A percentile compares a stretch with the other conserved stretches of the same genome.
phyloP scores from a whole-genome alignment of 2,329 filamentous ascomycete species.

The Claviceps capensis region DNA sequence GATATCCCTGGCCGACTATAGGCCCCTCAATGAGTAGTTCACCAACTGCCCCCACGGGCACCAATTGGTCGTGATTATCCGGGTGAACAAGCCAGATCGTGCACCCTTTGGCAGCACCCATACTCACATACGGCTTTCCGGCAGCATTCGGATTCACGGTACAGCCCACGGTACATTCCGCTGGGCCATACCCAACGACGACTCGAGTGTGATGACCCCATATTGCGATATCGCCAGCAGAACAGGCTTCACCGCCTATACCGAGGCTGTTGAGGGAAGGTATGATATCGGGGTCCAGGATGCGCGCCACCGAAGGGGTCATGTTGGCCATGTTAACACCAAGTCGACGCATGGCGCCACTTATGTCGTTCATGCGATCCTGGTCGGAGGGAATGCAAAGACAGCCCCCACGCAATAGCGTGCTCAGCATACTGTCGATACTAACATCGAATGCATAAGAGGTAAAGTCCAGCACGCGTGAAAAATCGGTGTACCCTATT shows the following conservation, averaged over 20 bases:
- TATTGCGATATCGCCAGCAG: constrained; percentile 1
- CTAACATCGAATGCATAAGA: constrained; percentile 7
- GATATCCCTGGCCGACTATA: constrained; percentile 33
- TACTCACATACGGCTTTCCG: constrained; percentile 1
- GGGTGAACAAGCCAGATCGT: constrained; percentile 3
- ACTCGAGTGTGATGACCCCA: constrained; percentile 1
- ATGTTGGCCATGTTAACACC: constrained; percentile 29
- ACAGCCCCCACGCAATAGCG: constrained; percentile 4
- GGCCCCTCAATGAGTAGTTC: constrained; percentile 28
- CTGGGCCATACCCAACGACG: constrained; percentile 1
- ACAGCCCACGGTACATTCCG: not conserved
- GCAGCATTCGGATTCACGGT: not conserved
- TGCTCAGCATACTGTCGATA: constrained; percentile 3
- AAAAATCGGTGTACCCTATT: not conserved
- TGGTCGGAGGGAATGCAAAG: constrained; percentile 13
- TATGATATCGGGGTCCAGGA: not conserved
- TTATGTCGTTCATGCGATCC: constrained; percentile 33
- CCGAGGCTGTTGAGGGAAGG: not conserved
- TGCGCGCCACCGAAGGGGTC: constrained; percentile 20
- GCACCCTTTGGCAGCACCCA: constrained; percentile 1
- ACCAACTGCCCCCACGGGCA: constrained; percentile 19
- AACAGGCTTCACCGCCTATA: constrained; percentile 1
- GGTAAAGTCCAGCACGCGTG: constrained; percentile 6
- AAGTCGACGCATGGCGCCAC: constrained; percentile 24
- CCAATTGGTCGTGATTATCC: constrained; percentile 8